A percentile compares a stretch with the other conserved stretches of the same genome.
Evolutionary conservation across 2,329 filamentous ascomycete genomes (phyloP).

Genomic region (Dactylellina haptotyla): DNA sequence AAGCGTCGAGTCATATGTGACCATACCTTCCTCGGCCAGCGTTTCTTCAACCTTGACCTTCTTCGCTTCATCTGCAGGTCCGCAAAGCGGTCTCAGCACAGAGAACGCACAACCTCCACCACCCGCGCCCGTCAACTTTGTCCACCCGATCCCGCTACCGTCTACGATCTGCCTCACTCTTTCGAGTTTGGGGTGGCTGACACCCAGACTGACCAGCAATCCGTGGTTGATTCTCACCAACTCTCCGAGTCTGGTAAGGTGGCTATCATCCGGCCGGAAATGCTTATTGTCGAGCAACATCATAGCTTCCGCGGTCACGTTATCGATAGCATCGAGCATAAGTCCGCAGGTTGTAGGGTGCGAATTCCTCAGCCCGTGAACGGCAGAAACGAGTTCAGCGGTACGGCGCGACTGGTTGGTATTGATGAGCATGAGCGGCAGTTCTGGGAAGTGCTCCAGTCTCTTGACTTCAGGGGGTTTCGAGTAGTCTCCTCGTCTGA

Average conservation of each 20-base stretch:
- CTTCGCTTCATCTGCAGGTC: constrained; percentile 61
- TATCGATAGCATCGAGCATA: constrained; percentile 87
- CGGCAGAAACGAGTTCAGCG: constrained; percentile 84
- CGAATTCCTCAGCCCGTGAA: constrained; percentile 74
- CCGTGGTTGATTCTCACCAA: constrained; percentile 95
- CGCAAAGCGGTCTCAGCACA: constrained; percentile 69
- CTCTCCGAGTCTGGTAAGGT: constrained; percentile 78
- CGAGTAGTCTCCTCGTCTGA: constrained; percentile 80
- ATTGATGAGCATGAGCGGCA: constrained; percentile 89
- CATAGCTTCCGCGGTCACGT: constrained; percentile 70
- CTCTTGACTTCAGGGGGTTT: constrained; percentile 80
- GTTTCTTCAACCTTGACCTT: constrained; percentile 73
- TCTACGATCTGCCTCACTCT: constrained; percentile 91
- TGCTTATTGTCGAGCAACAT: constrained; percentile 69
- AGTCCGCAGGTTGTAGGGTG: constrained; percentile 81
- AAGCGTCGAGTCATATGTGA: constrained; percentile 86
- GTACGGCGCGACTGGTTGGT: constrained; percentile 90
- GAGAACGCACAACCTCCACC: constrained; percentile 97
- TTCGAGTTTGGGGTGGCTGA: constrained; percentile 93
- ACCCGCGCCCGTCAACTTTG: constrained; percentile 93
- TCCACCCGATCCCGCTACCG: constrained; percentile 90
- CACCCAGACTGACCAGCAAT: constrained; percentile 86
- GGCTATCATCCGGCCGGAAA: constrained; percentile 70
- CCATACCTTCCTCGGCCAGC: constrained; percentile 77
- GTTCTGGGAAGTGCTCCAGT: constrained; percentile 87